Evolutionary conservation across 257 asterid genomes (phyloP).

Genomic region (Plectranthus barbatus): DNA sequence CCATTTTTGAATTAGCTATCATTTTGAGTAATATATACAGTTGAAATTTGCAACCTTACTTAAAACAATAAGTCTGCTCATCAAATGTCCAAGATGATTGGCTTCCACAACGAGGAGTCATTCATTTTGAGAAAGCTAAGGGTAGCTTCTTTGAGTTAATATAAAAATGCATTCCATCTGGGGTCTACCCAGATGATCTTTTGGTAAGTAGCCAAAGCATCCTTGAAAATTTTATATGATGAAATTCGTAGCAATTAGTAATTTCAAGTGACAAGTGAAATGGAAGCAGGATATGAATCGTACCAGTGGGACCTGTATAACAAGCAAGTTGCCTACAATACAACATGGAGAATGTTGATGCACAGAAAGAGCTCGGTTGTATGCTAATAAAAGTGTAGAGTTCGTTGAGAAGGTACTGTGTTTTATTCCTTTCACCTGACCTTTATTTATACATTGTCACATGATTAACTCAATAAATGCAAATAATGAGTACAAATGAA

Average conservation of each 20-base stretch:
- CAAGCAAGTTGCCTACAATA: conserved; percentile 64
- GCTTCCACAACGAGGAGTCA: no score
- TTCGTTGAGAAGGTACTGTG: no score
- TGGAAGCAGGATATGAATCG: not conserved
- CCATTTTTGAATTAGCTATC: no score
- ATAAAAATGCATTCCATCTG: not conserved
- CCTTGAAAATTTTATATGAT: not conserved
- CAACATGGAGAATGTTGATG: not conserved
- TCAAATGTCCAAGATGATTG: not conserved
- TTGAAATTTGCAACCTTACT: not conserved
- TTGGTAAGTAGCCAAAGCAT: not conserved
- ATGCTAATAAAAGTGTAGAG: no score
- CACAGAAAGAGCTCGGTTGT: no score
- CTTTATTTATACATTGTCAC: no score
- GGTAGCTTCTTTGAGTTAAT: not conserved
- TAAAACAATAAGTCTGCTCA: not conserved
- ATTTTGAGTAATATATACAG: not conserved
- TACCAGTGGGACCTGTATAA: conserved; percentile 77
- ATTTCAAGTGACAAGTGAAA: not conserved
- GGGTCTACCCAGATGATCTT: not conserved
- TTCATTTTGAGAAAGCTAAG: not conserved
- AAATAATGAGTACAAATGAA: no score
- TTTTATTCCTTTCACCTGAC: no score
- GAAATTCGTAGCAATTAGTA: not conserved
- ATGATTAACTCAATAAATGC: no score